Percentiles rank a stretch among this genome's conserved stretches.
Evolutionary conservation across 331 rosid species (phyloP).

Genomic region (Acacia concinna): DNA sequence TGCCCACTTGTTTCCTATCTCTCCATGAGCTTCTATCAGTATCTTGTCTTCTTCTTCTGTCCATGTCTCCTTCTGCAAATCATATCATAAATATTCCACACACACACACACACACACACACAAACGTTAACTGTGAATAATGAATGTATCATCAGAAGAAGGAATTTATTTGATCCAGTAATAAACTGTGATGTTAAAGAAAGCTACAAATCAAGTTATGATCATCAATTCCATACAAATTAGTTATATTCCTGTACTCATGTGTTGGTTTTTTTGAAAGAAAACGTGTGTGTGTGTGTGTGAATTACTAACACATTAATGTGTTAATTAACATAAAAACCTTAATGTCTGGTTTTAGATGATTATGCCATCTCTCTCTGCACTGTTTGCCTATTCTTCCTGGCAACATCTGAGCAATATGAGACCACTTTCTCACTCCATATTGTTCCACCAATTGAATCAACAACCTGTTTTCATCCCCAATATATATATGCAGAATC

Average conservation of each 20-base stretch:
- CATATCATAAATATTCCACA: too few relatives aligned
- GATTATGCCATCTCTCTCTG: slow-evolving; percentile 98
- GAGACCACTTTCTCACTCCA: slow-evolving; percentile 96
- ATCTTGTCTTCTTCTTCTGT: slow-evolving; percentile 76
- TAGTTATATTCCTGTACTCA: not conserved
- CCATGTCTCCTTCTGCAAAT: slow-evolving; percentile 82
- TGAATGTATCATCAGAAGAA: not conserved
- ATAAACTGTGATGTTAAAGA: not conserved
- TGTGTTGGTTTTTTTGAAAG: not conserved
- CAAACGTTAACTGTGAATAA: not conserved
- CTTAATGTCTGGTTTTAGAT: slow-evolving; percentile 91
- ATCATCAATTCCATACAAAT: not conserved
- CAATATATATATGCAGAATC: not conserved
- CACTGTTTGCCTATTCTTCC: slow-evolving; percentile 96
- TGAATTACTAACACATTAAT: not conserved
- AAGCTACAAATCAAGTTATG: not conserved
- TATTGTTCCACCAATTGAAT: slow-evolving; percentile 70
- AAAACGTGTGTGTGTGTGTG: too few relatives aligned
- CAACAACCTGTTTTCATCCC: slow-evolving; percentile 52
- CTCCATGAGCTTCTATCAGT: slow-evolving; percentile 66
- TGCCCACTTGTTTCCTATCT: slow-evolving; percentile 95
- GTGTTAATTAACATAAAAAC: slow-evolving; percentile 31
- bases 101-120: not conserved
- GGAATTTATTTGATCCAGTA: not conserved
- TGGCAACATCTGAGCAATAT: slow-evolving; percentile 76